Conservation (phyloP, 352 stramenopile species). For the Pythium chondricola region DNA sequence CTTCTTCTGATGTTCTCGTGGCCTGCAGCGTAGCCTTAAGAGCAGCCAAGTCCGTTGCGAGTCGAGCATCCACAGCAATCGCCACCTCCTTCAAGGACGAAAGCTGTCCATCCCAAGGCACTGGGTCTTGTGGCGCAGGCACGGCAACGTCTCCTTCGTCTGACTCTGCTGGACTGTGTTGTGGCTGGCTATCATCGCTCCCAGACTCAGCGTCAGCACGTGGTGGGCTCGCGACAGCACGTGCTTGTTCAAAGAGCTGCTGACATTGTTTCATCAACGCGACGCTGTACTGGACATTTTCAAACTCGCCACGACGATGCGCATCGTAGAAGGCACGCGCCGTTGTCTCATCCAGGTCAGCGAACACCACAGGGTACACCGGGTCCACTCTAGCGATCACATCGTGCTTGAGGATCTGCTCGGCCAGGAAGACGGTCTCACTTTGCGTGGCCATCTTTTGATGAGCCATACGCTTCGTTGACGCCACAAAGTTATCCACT, state of each 20-base stretch:
- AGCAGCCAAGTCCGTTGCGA: not conserved
- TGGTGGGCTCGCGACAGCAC: not conserved
- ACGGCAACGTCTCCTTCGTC: not conserved
- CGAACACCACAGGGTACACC: constrained; percentile 20
- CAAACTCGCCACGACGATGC: constrained; percentile 14
- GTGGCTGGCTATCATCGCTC: no score
- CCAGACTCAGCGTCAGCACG: not conserved
- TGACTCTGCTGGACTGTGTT: no score
- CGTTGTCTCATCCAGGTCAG: constrained; percentile 23
- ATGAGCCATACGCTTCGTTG: constrained; percentile 18
- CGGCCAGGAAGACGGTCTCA: constrained; percentile 38
- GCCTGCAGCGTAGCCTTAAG: no score
- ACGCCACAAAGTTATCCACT: constrained; percentile 51
- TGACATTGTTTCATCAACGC: constrained; percentile 2
- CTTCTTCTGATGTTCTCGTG: no score
- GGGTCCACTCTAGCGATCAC: constrained; percentile 33
- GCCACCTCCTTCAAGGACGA: constrained; percentile 7
- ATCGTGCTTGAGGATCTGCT: constrained; percentile 43
- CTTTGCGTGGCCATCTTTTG: constrained; percentile 6
- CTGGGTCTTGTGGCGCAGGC: not conserved
- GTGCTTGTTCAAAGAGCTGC: constrained; percentile 3
- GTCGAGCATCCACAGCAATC: constrained; percentile 6
- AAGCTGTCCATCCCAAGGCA: constrained; percentile 10
- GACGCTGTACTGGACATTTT: constrained; percentile 14
- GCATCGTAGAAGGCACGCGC: constrained; percentile 28